These are phyloP conservation scores for Fusarium foetens DNA, from an alignment of 2,329 filamentous ascomycete genomes.

Conservation along the genomic window DNA sequence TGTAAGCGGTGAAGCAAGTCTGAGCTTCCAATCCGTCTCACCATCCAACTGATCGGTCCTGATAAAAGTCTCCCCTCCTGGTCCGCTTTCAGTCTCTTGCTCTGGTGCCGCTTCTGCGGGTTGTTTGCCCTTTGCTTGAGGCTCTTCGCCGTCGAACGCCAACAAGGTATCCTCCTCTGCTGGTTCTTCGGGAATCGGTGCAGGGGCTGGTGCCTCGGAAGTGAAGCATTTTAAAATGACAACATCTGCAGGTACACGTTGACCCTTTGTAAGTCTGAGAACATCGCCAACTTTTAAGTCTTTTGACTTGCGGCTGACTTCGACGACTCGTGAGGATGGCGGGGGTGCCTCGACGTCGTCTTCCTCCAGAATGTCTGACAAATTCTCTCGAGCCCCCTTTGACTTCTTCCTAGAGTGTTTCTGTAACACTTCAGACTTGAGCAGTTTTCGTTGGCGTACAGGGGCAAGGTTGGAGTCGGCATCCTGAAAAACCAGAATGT, in stretches of 20 bases:
- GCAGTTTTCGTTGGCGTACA: slow-evolving; percentile 50
- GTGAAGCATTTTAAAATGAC: slow-evolving; percentile 87
- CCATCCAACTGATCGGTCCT: slow-evolving; percentile 96
- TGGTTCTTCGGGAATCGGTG: slow-evolving; percentile 46
- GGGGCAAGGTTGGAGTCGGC: slow-evolving; percentile 54
- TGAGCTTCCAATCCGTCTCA: slow-evolving; percentile 98
- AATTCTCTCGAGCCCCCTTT: slow-evolving; percentile 47
- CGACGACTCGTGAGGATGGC: slow-evolving; percentile 65
- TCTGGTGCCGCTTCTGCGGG: slow-evolving; percentile 43
- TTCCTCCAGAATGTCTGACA: slow-evolving; percentile 77
- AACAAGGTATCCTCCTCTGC: slow-evolving; percentile 55
- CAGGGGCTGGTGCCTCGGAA: slow-evolving; percentile 58
- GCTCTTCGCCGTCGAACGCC: slow-evolving; percentile 53
- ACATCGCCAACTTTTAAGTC: slow-evolving; percentile 95
- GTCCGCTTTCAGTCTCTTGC: slow-evolving; percentile 50
- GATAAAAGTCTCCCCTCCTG: slow-evolving; percentile 92
- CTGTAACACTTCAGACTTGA: slow-evolving; percentile 57
- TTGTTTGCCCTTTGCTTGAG: slow-evolving; percentile 50
- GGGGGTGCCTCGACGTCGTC: slow-evolving; percentile 54
- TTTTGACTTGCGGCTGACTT: slow-evolving; percentile 82
- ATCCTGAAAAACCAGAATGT: slow-evolving; percentile 77
- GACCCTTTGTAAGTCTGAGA: slow-evolving; percentile 90
- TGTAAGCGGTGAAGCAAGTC: slow-evolving; percentile 85
- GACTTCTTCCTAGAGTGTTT: slow-evolving; percentile 47
- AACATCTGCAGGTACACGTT: slow-evolving; percentile 93